These are phyloP conservation scores for Globisporangium polare DNA, from an alignment of 352 stramenopile species.

Conservation along the genomic window DNA sequence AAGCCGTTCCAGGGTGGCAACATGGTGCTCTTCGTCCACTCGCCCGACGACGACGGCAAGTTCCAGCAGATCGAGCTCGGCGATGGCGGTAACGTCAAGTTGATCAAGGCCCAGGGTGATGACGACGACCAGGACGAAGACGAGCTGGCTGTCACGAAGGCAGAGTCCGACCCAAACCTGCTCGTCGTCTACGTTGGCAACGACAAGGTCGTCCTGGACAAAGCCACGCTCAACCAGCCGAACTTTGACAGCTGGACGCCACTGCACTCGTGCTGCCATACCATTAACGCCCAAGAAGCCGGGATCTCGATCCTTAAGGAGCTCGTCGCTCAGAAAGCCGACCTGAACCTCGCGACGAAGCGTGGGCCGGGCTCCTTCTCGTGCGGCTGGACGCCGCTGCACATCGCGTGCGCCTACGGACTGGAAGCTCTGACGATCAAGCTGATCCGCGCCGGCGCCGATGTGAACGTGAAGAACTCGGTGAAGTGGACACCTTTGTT, in stretches of 20 bases:
- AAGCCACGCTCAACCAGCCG: conserved; percentile 50
- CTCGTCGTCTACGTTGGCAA: conserved; percentile 63
- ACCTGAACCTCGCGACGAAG: conserved; percentile 62
- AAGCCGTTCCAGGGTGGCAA: conserved; percentile 51
- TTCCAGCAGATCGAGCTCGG: conserved; percentile 41
- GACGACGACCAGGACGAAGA: conserved; percentile 14
- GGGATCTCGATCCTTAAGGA: conserved; percentile 71
- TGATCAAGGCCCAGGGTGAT: not conserved
- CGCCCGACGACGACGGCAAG: conserved; percentile 42
- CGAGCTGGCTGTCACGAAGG: conserved; percentile 3
- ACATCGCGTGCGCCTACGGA: conserved; percentile 77
- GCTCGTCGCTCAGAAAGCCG: conserved; percentile 45
- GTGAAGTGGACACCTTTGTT: conserved; percentile 76
- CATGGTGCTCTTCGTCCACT: conserved; percentile 63
- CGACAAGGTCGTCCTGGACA: conserved; percentile 74
- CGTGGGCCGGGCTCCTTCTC: conserved; percentile 73
- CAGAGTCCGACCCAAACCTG: conserved; percentile 40
- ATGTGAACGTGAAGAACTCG: conserved; percentile 69
- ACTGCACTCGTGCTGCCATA: conserved; percentile 73
- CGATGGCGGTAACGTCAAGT: conserved; percentile 16
- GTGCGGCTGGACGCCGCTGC: conserved; percentile 70
- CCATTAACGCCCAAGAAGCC: conserved; percentile 62
- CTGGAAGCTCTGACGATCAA: conserved; percentile 70
- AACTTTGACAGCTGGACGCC: conserved; percentile 82
- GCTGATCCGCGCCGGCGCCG: conserved; percentile 58